Evolutionary conservation across 2,329 filamentous ascomycete species (phyloP).

Genomic region (Rhynchosporium graminicola): DNA sequence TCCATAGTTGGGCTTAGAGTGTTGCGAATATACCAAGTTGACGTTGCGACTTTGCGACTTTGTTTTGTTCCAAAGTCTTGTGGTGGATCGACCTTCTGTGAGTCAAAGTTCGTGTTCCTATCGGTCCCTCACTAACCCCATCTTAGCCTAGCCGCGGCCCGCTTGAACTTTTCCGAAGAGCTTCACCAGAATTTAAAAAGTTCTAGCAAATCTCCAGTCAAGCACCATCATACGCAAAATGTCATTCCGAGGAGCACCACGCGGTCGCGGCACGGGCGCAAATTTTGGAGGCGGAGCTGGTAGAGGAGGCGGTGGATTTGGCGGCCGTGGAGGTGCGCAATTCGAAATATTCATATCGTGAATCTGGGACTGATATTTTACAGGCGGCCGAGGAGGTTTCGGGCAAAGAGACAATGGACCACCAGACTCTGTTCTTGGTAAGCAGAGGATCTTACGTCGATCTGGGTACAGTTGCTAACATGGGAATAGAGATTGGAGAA

Average conservation of each 20-base stretch:
- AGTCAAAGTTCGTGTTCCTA: slow-evolving; percentile 12
- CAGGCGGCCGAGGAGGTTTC: slow-evolving; percentile 63
- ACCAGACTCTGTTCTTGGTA: slow-evolving; percentile 60
- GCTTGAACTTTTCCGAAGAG: slow-evolving; percentile 16
- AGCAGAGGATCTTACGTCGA: slow-evolving; percentile 24
- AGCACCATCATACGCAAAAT: slow-evolving; percentile 41
- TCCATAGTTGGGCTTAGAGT: slow-evolving; percentile 47
- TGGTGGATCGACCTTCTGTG: slow-evolving; percentile 7
- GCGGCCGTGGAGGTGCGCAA: slow-evolving; percentile 46
- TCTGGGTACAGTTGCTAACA: slow-evolving; percentile 26
- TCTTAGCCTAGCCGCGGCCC: slow-evolving; percentile 5
- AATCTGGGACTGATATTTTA: slow-evolving; percentile 31
- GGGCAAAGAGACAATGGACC: slow-evolving; percentile 62
- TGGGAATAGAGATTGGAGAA: slow-evolving; percentile 75
- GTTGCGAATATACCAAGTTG: slow-evolving; percentile 23
- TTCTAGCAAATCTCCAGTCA: slow-evolving; percentile 34
- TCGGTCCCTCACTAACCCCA: slow-evolving; percentile 10
- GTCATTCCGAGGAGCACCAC: slow-evolving; percentile 59
- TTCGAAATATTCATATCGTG: slow-evolving; percentile 18
- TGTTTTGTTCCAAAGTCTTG: neutral
- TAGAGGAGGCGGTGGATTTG: slow-evolving; percentile 49
- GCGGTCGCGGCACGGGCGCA: slow-evolving; percentile 51
- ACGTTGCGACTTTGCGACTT: slow-evolving; percentile 1
- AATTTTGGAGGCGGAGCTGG: slow-evolving; percentile 53
- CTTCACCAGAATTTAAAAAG: slow-evolving; percentile 22